Evolutionary conservation across 192 early-diverging fungal genomes (phyloP).

Genomic region (Rhizoclosmatium globosum): DNA sequence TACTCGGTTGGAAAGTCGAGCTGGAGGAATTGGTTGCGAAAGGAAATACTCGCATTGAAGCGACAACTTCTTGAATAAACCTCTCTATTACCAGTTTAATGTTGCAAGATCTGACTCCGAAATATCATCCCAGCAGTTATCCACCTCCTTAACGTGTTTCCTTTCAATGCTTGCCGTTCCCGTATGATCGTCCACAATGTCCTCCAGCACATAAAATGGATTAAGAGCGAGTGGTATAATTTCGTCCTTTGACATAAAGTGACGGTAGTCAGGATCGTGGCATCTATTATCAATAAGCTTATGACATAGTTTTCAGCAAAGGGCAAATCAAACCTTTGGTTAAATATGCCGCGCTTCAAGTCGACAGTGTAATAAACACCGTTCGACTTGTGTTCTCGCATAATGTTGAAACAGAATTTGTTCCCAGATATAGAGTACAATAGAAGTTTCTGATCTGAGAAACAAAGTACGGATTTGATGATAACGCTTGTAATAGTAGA

Average conservation of each 20-base stretch:
- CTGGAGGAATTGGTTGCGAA: slow-evolving; percentile 7
- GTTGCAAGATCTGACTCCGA: too few relatives aligned
- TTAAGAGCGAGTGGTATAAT: slow-evolving; percentile 20
- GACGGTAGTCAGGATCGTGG: slow-evolving; percentile 42
- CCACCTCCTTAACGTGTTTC: too few relatives aligned
- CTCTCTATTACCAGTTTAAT: too few relatives aligned
- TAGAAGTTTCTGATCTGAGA: slow-evolving; percentile 23
- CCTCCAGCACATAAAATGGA: not conserved
- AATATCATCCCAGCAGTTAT: too few relatives aligned
- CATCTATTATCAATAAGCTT: slow-evolving; percentile 16
- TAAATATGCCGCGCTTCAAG: slow-evolving; percentile 15
- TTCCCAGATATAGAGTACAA: slow-evolving; percentile 26
- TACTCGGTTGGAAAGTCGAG: slow-evolving; percentile 75
- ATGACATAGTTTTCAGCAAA: too few relatives aligned
- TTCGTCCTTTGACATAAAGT: slow-evolving; percentile 28
- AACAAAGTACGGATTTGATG: slow-evolving; percentile 22
- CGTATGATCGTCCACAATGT: too few relatives aligned
- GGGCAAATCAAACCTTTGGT: slow-evolving; percentile 21
- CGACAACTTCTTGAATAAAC: too few relatives aligned
- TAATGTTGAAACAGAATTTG: slow-evolving; percentile 42
- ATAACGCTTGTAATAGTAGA: not conserved
- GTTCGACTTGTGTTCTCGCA: slow-evolving; percentile 41
- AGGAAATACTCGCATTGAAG: slow-evolving; percentile 52
- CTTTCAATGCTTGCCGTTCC: too few relatives aligned
- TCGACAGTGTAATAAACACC: slow-evolving; percentile 45